Percentiles rank a stretch among this genome's conserved stretches.
Conservation (phyloP, 495 filamentous ascomycete species). For the Tricharina praecox region DNA sequence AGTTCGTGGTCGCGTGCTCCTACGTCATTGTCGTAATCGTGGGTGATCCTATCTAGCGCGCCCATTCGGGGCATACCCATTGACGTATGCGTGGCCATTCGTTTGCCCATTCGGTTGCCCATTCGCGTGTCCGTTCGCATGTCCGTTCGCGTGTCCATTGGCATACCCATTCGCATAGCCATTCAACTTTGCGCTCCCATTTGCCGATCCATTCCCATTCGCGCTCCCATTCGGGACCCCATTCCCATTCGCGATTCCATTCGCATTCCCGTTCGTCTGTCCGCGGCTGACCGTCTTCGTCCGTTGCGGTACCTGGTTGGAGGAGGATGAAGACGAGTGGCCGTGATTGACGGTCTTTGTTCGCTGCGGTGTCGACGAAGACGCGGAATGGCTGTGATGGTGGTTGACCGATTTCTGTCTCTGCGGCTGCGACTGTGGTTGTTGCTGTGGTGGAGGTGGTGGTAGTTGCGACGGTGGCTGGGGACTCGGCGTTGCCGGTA, state of each 20-base stretch:
- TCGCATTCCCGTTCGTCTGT: not conserved
- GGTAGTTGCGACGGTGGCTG: not conserved
- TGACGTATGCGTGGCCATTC: conserved; percentile 2
- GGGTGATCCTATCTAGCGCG: not conserved
- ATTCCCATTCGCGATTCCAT: not conserved
- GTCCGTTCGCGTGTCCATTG: not conserved
- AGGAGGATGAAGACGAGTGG: too few relatives aligned
- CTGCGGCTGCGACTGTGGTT: not conserved
- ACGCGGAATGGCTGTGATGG: too few relatives aligned
- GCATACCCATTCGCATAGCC: conserved; percentile 1
- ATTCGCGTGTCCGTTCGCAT: conserved; percentile 1
- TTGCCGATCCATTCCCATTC: too few relatives aligned
- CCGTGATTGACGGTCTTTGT: too few relatives aligned
- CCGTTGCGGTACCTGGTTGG: too few relatives aligned
- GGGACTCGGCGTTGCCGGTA: not conserved
- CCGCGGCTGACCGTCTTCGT: too few relatives aligned
- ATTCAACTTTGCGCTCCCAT: not conserved
- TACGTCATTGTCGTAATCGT: too few relatives aligned
- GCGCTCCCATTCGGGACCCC: not conserved
- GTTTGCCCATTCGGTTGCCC: conserved; percentile 3
- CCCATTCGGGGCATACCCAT: not conserved
- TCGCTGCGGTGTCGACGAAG: too few relatives aligned
- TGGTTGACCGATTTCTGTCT: too few relatives aligned
- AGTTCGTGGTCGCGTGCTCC: too few relatives aligned
- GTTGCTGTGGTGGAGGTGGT: not conserved